Evolutionary conservation across 2,329 filamentous ascomycete species (phyloP).

Genomic region (Corinectria fuckeliana): DNA sequence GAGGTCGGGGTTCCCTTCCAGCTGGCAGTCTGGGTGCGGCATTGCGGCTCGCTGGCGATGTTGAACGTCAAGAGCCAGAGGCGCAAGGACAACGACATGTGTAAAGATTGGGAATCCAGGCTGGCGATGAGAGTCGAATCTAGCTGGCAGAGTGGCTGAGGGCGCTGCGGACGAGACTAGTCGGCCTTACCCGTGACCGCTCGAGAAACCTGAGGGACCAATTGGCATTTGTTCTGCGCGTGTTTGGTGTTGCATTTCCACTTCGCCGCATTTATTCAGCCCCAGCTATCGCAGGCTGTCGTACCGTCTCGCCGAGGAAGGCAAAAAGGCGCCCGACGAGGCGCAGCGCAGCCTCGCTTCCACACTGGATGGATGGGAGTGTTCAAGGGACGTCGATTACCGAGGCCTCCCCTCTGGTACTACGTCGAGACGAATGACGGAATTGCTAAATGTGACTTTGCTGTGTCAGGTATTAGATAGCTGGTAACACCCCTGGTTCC

Average conservation of each 20-base stretch:
- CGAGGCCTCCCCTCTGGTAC: background rate
- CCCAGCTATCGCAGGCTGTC: background rate
- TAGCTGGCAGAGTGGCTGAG: background rate
- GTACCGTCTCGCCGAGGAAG: background rate
- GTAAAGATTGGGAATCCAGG: too few relatives aligned
- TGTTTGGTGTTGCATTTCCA: background rate
- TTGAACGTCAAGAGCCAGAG: background rate
- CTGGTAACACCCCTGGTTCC: background rate
- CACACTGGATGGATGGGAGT: too few relatives aligned
- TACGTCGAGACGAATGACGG: too few relatives aligned
- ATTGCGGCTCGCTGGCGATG: background rate
- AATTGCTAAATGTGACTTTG: background rate
- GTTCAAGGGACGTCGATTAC: background rate
- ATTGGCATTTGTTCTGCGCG: background rate
- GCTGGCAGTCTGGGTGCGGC: background rate
- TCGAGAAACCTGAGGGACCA: background rate
- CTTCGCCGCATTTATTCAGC: background rate
- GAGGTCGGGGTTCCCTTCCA: slow-evolving; percentile 8
- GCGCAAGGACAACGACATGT: too few relatives aligned
- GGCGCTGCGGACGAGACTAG: background rate
- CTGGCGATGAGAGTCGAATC: too few relatives aligned
- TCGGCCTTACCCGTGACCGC: background rate
- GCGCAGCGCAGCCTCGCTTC: background rate
- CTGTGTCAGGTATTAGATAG: background rate
- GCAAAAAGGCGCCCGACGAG: background rate